Evolutionary conservation across 768 basidiomycete genomes (phyloP).

Genomic region (Naematelia encephala): DNA sequence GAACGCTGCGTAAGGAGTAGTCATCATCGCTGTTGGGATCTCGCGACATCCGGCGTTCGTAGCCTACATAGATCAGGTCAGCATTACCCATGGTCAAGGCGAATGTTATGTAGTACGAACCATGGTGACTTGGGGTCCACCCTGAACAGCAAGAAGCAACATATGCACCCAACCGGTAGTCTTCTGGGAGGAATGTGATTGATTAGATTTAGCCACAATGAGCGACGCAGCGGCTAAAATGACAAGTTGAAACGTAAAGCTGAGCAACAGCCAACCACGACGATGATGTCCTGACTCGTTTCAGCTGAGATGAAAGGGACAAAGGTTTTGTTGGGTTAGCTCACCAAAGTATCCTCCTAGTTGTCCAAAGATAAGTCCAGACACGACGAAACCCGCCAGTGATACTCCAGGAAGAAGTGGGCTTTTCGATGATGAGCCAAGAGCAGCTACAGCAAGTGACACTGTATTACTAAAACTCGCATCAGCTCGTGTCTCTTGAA

Average conservation of each 20-base stretch:
- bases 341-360: slow-evolving; percentile 20
- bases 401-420: slow-evolving; percentile 19
- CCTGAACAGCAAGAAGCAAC: slow-evolving; percentile 21
- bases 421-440: slow-evolving; percentile 7
- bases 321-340: neutral
- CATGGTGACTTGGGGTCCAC: slow-evolving; percentile 25
- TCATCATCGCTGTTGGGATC: slow-evolving; percentile 35
- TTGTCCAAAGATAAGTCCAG: slow-evolving; percentile 27
- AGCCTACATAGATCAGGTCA: slow-evolving; percentile 14
- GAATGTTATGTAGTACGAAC: no score
- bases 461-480: slow-evolving; percentile 21
- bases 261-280: slow-evolving; percentile 21
- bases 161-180: slow-evolving; percentile 22
- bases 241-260: slow-evolving; percentile 12
- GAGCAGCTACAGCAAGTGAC: slow-evolving; percentile 13
- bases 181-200: neutral
- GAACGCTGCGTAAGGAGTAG: slow-evolving; percentile 34
- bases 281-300: slow-evolving; percentile 13
- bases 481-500: neutral
- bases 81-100: neutral
- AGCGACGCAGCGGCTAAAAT: slow-evolving; percentile 3
- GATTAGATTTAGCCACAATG: slow-evolving; percentile 1
- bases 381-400: slow-evolving; percentile 16
- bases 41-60: slow-evolving; percentile 24
- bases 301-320: neutral